Evolutionary conservation across 169 alveolate species (phyloP).

Genomic region (Babesia divergens): DNA sequence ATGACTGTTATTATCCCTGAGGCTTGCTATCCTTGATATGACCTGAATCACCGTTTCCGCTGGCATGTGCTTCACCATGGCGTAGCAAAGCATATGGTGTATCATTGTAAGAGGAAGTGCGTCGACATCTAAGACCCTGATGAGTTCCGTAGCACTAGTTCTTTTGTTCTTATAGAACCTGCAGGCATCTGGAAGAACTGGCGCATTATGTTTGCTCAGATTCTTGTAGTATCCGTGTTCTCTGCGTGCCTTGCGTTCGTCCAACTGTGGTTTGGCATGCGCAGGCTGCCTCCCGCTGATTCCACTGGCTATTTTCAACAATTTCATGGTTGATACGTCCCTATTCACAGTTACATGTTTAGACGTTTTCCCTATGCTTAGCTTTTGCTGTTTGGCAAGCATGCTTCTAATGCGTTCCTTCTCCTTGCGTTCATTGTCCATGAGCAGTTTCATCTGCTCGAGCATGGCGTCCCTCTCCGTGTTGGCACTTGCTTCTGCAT

Average conservation of each 20-base stretch:
- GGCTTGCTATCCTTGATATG: slow-evolving; percentile 69
- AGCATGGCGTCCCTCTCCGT: slow-evolving; percentile 1
- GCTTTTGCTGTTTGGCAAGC: slow-evolving; percentile 14
- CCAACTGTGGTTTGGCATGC: slow-evolving; percentile 41
- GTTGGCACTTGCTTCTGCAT: background rate
- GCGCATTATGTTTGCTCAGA: background rate
- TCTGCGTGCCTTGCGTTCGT: background rate
- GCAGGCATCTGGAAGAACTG: slow-evolving; percentile 18
- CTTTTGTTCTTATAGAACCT: slow-evolving; percentile 28
- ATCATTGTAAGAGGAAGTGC: slow-evolving; percentile 65
- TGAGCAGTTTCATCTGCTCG: slow-evolving; percentile 39
- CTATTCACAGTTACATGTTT: background rate
- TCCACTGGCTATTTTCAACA: slow-evolving; percentile 28
- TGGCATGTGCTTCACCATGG: slow-evolving; percentile 73
- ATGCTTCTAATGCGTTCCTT: slow-evolving; percentile 35
- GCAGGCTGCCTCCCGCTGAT: slow-evolving; percentile 44
- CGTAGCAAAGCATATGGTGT: slow-evolving; percentile 71
- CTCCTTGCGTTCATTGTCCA: slow-evolving; percentile 38
- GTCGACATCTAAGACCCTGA: slow-evolving; percentile 70
- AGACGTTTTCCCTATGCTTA: slow-evolving; percentile 12
- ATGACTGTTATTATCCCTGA: slow-evolving; percentile 70
- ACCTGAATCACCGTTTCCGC: slow-evolving; percentile 72
- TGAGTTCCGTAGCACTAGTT: slow-evolving; percentile 46
- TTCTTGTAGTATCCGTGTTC: slow-evolving; percentile 26
- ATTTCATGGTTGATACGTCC: slow-evolving; percentile 32